These are phyloP conservation scores for Xylariaceae sp. DNA, from an alignment of 2,329 filamentous ascomycete species.

Conservation along the genomic window DNA sequence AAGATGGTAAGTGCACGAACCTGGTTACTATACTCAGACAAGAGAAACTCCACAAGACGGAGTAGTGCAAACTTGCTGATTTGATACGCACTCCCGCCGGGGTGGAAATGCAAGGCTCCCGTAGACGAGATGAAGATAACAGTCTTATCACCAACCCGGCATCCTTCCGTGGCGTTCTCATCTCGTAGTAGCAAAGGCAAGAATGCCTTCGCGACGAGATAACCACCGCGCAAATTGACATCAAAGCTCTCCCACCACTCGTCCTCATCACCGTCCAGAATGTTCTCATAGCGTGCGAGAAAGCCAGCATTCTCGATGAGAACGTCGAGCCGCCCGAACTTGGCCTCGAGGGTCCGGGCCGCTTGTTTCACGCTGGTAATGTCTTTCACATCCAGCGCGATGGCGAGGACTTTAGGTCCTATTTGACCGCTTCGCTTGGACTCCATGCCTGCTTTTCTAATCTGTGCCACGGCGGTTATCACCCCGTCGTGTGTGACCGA, in stretches of 20 bases:
- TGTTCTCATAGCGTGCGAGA: constrained; percentile 33
- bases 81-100: constrained; percentile 41
- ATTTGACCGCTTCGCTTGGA: constrained; percentile 24
- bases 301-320: constrained; percentile 43
- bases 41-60: constrained; percentile 46
- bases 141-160: constrained; percentile 34
- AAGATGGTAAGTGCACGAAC: constrained; percentile 35
- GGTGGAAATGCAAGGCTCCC: constrained; percentile 35
- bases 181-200: constrained; percentile 45
- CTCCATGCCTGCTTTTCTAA: constrained; percentile 32
- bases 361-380: constrained; percentile 31
- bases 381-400: constrained; percentile 38
- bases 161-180: too few species aligned
- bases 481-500: constrained; percentile 36
- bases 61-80: constrained; percentile 46
- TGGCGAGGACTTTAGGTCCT: constrained; percentile 37
- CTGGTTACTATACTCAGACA: constrained; percentile 41
- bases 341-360: constrained; percentile 19
- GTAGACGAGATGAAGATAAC: constrained; percentile 46
- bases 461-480: constrained; percentile 26
- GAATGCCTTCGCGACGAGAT: constrained; percentile 43
- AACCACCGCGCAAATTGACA: constrained; percentile 48
- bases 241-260: constrained; percentile 47
- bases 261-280: constrained; percentile 36
- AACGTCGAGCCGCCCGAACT: constrained; percentile 38